Evolutionary conservation across 208 protist genomes (phyloP).

Genomic region (Acanthamoeba culbertsoni): DNA sequence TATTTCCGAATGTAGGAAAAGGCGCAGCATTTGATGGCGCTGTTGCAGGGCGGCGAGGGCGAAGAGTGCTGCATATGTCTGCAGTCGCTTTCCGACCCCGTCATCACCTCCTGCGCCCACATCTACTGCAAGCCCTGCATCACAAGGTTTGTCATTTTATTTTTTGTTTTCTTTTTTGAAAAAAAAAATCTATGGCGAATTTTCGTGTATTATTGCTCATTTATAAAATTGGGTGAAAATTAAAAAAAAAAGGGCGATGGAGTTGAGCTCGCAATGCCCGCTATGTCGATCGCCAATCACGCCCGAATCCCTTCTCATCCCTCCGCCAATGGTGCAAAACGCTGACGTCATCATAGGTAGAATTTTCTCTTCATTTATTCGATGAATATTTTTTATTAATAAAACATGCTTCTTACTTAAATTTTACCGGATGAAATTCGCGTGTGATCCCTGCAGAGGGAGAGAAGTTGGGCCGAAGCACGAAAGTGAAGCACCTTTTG

Average conservation of each 20-base stretch:
- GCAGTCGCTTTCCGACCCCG: not conserved
- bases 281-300: not conserved
- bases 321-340: not conserved
- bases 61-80: conserved; percentile 49
- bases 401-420: no score
- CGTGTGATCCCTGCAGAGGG: not conserved
- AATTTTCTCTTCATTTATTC: conserved; percentile 35
- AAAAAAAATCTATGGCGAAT: not conserved
- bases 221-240: no score
- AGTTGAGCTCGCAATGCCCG: not conserved
- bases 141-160: not conserved
- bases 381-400: not conserved
- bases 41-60: conserved; percentile 2
- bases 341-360: not conserved
- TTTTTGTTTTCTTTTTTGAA: not conserved
- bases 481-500: conserved; percentile 60
- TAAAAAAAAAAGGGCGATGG: not conserved
- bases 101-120: conserved; percentile 5
- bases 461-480: not conserved
- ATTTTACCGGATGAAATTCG: no score
- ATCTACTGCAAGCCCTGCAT: conserved; percentile 52
- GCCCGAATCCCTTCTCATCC: not conserved
- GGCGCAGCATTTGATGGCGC: not conserved
- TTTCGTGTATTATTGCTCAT: not conserved
- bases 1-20: not conserved